Evolutionary conservation across 768 basidiomycete genomes (phyloP).

Genomic region (Tylopilus felleus): DNA sequence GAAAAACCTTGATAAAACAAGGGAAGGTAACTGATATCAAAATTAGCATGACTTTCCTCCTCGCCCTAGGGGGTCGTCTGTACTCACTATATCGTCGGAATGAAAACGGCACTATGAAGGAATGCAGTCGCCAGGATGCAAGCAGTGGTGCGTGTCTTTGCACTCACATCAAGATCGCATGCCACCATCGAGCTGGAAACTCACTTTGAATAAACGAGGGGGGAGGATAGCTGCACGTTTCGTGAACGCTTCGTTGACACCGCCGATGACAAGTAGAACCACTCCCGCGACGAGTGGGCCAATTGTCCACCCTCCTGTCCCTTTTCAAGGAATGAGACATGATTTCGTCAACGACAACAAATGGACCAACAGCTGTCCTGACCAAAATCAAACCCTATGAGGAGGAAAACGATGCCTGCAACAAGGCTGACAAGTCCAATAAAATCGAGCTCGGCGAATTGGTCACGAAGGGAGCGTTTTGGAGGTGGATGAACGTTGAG

Average conservation of each 20-base stretch:
- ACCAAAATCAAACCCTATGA: too few relatives aligned
- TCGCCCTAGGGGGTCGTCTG: not conserved
- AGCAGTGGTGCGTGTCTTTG: constrained; percentile 64
- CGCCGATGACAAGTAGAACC: constrained; percentile 46
- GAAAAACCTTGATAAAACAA: constrained; percentile 58
- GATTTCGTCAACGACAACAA: too few relatives aligned
- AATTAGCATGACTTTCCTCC: not conserved
- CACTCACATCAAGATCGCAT: not conserved
- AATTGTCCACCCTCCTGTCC: constrained; percentile 57
- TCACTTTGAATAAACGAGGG: constrained; percentile 66
- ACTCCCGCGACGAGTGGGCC: constrained; percentile 53
- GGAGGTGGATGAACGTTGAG: too few relatives aligned
- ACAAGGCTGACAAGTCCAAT: too few relatives aligned
- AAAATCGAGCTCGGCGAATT: too few relatives aligned
- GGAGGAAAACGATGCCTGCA: too few relatives aligned
- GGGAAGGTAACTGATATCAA: constrained; percentile 51
- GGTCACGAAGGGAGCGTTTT: too few relatives aligned
- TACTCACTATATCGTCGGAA: constrained; percentile 37
- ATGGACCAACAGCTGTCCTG: too few relatives aligned
- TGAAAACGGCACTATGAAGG: constrained; percentile 61
- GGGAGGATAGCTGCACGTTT: constrained; percentile 67
- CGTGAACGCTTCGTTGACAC: constrained; percentile 58
- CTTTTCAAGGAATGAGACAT: constrained; percentile 14
- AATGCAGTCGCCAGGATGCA: constrained; percentile 57
- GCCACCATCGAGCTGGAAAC: not conserved